phyloP scores from a whole-genome alignment of 2,329 filamentous ascomycete genomes.

The Alternaria consortialis region DNA sequence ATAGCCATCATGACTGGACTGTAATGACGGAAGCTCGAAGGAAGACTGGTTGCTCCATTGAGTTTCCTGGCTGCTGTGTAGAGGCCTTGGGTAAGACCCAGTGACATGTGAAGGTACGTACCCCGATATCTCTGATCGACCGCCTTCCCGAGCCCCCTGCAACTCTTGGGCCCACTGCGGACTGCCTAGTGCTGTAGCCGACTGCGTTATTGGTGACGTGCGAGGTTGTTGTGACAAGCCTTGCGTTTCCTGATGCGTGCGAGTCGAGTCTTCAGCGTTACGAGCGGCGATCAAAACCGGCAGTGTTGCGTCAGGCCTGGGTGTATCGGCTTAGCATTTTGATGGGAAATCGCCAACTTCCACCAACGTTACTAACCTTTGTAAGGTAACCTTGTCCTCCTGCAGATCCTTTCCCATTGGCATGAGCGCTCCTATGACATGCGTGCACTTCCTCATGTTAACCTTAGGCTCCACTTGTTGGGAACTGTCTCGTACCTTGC shows the following conservation, averaged over 20 bases:
- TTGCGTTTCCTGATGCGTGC: not conserved
- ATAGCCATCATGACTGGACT: not conserved
- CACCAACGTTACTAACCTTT: slow-evolving; percentile 4
- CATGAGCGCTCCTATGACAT: not conserved
- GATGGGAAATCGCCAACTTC: not conserved
- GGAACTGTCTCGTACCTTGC: slow-evolving; percentile 27
- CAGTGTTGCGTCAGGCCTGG: not conserved
- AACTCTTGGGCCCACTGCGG: not conserved
- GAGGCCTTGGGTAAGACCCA: not conserved
- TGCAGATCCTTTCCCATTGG: not conserved
- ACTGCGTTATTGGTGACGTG: not conserved
- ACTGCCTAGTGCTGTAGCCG: not conserved
- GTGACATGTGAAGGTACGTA: slow-evolving; percentile 1
- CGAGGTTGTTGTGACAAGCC: not conserved
- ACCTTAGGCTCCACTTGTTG: not conserved
- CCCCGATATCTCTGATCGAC: slow-evolving; percentile 1
- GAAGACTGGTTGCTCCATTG: not conserved
- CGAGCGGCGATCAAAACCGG: not conserved
- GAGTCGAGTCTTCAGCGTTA: not conserved
- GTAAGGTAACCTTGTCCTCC: not conserved
- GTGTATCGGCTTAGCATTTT: not conserved
- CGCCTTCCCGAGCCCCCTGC: not conserved
- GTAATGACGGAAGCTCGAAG: not conserved
- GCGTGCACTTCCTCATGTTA: slow-evolving; percentile 7
- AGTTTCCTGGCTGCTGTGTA: not conserved